Percentiles rank a stretch among this genome's conserved stretches.
phyloP scores from a whole-genome alignment of 1,284 basidiomycete genomes.

The Apiotrichum siamense region DNA sequence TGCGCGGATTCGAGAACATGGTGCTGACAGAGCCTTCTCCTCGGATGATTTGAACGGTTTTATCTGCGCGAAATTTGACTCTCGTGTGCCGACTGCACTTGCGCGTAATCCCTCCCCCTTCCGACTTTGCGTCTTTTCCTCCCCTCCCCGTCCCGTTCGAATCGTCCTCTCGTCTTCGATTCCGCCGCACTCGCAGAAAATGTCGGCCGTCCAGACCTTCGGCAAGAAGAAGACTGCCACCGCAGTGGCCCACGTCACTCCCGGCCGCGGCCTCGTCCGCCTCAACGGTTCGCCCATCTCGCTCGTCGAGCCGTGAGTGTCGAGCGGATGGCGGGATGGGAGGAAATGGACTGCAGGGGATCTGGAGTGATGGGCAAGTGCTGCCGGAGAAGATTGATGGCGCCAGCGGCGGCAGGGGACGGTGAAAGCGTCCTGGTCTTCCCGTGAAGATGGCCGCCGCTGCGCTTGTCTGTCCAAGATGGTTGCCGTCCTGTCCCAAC shows the following conservation, averaged over 20 bases:
- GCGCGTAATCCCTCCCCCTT: neutral
- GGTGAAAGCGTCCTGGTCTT: too few species aligned
- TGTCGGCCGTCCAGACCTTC: constrained; percentile 80
- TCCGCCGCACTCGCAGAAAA: constrained; percentile 25
- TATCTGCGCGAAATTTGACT: too few species aligned
- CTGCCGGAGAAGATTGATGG: too few species aligned
- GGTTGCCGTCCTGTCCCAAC: too few species aligned
- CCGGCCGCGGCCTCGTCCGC: constrained; percentile 95
- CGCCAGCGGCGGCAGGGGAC: too few species aligned
- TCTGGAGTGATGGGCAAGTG: too few species aligned
- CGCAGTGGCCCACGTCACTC: constrained; percentile 90
- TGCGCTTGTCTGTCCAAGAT: too few species aligned
- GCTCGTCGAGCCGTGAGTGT: constrained; percentile 70
- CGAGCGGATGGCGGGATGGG: neutral
- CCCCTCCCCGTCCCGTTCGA: neutral
- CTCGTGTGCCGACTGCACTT: neutral
- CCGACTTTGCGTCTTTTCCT: neutral
- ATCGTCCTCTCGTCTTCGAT: neutral
- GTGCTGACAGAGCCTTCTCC: neutral
- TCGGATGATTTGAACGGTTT: too few species aligned
- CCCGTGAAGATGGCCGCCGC: too few species aligned
- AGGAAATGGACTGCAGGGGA: neutral
- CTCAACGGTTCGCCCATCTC: constrained; percentile 96
- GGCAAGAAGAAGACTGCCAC: constrained; percentile 99
- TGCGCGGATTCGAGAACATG: too few species aligned